A percentile compares a stretch with the other conserved stretches of the same genome.
Conservation (phyloP, 345 rosid genomes). For the Chamaenerion angustifolium region DNA sequence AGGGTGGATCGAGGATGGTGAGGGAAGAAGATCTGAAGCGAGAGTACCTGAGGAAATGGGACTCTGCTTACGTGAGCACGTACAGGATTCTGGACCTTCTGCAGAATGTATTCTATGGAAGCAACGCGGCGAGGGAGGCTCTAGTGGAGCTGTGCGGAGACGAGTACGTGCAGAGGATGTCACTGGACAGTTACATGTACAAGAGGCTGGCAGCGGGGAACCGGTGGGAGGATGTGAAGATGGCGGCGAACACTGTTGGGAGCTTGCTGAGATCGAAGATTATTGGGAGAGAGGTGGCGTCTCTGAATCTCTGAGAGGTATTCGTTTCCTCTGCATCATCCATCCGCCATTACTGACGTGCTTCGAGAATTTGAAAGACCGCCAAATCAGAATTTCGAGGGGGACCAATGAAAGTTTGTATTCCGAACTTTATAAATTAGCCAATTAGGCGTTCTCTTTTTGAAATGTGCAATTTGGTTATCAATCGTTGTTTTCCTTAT, state of each 20-base stretch:
- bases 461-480: too few species aligned
- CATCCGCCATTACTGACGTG: background rate
- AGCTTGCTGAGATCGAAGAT: conserved; percentile 34
- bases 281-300: conserved; percentile 23
- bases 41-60: conserved; percentile 48
- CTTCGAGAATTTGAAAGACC: too few species aligned
- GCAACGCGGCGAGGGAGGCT: conserved; percentile 38
- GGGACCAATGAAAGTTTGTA: too few species aligned
- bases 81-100: conserved; percentile 41
- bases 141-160: conserved; percentile 55
- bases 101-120: conserved; percentile 41
- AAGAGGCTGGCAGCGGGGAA: conserved; percentile 34
- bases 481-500: too few species aligned
- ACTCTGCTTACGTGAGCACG: conserved; percentile 22
- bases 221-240: conserved; percentile 31
- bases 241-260: conserved; percentile 27
- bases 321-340: background rate
- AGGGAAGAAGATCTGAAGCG: conserved; percentile 41
- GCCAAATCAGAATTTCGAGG: too few species aligned
- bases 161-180: conserved; percentile 62
- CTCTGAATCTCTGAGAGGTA: conserved; percentile 7
- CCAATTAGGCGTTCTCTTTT: too few species aligned
- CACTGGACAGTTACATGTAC: conserved; percentile 57
- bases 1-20: conserved; percentile 29
- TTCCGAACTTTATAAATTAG: too few species aligned